Percentiles rank a stretch among this genome's conserved stretches.
These are phyloP conservation scores for Telopea speciosissima DNA, from an alignment of 177 flowering plant genomes.

Conservation along the genomic window DNA sequence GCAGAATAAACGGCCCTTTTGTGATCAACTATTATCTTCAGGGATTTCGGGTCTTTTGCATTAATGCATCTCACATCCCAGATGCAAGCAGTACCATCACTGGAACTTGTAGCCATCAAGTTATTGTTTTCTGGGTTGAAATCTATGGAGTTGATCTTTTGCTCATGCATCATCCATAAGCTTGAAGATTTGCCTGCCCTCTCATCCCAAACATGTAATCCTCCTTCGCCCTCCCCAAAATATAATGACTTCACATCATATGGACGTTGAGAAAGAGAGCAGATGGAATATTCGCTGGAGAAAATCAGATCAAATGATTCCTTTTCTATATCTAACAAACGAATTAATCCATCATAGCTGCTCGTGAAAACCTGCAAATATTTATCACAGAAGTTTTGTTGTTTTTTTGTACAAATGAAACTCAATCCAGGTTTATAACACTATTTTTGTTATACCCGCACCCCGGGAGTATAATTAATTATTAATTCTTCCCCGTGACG, in stretches of 20 bases:
- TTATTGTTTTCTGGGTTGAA: slow-evolving; percentile 49
- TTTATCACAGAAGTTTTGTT: not conserved
- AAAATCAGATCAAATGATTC: slow-evolving; percentile 60
- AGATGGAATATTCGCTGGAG: slow-evolving; percentile 43
- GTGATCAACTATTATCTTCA: slow-evolving; percentile 43
- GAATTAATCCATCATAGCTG: slow-evolving; percentile 63
- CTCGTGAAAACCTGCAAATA: slow-evolving; percentile 55
- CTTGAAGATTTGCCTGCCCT: slow-evolving; percentile 40
- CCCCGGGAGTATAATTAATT: too few relatives aligned
- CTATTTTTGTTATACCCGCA: too few relatives aligned
- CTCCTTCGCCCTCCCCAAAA: slow-evolving; percentile 62
- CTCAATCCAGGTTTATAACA: not conserved
- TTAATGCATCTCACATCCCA: slow-evolving; percentile 78
- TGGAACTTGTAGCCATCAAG: slow-evolving; percentile 80
- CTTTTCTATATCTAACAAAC: slow-evolving; percentile 73
- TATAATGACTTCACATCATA: slow-evolving; percentile 41
- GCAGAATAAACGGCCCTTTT: slow-evolving; percentile 70
- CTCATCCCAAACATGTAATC: slow-evolving; percentile 51
- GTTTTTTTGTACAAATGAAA: not conserved
- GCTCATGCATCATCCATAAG: slow-evolving; percentile 46
- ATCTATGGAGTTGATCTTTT: slow-evolving; percentile 73
- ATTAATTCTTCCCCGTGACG: too few relatives aligned
- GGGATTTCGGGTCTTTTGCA: slow-evolving; percentile 23
- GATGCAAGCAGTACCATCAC: slow-evolving; percentile 75
- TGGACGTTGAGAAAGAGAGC: slow-evolving; percentile 49